Evolutionary conservation across 352 stramenopile genomes (phyloP).

Genomic region (Phytophthora idaei): DNA sequence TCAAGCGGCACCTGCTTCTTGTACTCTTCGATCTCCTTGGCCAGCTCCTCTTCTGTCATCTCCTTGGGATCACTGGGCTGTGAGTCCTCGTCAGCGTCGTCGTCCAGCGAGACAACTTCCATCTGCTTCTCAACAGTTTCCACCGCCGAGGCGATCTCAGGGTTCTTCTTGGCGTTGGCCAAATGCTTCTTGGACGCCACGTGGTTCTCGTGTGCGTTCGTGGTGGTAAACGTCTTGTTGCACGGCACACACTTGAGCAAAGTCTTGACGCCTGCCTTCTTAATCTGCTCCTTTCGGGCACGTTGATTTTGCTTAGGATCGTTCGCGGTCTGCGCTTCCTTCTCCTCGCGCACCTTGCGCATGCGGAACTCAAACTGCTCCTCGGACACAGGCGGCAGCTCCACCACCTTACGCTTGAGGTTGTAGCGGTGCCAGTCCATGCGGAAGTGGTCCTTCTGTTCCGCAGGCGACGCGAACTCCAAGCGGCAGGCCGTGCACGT

Average conservation of each 20-base stretch:
- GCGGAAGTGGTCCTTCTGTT: conserved; percentile 93
- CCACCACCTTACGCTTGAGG: conserved; percentile 97
- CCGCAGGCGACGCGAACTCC: conserved; percentile 58
- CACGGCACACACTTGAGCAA: conserved; percentile 86
- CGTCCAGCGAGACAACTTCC: conserved; percentile 46
- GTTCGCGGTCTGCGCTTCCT: conserved; percentile 55
- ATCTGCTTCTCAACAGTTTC: conserved; percentile 78
- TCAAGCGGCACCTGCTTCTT: conserved; percentile 73
- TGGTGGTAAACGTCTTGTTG: conserved; percentile 85
- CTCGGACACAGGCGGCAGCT: conserved; percentile 92
- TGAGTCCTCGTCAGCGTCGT: background rate
- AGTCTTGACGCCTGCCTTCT: conserved; percentile 70
- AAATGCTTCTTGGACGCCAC: conserved; percentile 87
- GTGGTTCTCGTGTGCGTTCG: conserved; percentile 88
- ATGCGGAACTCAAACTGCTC: conserved; percentile 85
- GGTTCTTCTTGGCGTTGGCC: conserved; percentile 79
- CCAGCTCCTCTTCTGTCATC: conserved; percentile 63
- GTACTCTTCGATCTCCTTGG: conserved; percentile 75
- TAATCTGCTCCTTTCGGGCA: conserved; percentile 68
- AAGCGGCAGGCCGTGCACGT: conserved; percentile 85
- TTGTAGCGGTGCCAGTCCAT: conserved; percentile 97
- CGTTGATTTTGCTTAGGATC: conserved; percentile 81
- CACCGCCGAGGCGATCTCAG: conserved; percentile 44
- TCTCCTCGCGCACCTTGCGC: conserved; percentile 69
- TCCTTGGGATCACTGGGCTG: conserved; percentile 33